Evolutionary conservation across 1,284 basidiomycete genomes (phyloP), one percentile per base, ranked within the genome.

Genomic region (Lentinus polychrous): DNA sequence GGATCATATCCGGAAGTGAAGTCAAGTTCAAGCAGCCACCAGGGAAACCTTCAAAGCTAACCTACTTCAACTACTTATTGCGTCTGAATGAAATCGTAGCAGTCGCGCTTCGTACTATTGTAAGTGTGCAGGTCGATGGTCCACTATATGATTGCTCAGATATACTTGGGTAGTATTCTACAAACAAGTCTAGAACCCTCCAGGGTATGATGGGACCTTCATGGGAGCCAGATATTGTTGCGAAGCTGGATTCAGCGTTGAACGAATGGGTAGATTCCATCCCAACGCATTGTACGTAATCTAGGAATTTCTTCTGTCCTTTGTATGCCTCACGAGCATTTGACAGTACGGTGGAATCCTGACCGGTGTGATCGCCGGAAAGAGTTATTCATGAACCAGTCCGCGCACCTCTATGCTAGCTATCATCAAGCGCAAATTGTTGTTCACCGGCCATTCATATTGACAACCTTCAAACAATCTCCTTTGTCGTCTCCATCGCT

Each of bases 241-340:
- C 78, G 31, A 77, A 80, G 57, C 67, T 81, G 47, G 78, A 80
- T 58, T 79, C 77, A 11, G 74, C 75, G 7, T 65, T 84, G 46
- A 82, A 83, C 60, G 70, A 75, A 20, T 84, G 81, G 81, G 71
- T 80, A 3, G 78, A 83, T 52, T 64, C 69, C 4, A 72, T 83
- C 0, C 80, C 81, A 0, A 72, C 74, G 52, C 75, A 77, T 51
- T 67, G 65, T 76, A 24, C 24, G 59, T 58, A 8, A 33, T 39
- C 33, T n/a, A n/a, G 15, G 20, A 32, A 3, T 46, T 14, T 14
- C 1, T 31, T 35, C 4, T 15, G 15, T 20, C 8, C n/a, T 39
- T 41, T n/a, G 10, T 35, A 3, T 20, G 12, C 33, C 0, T 38
- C 75, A 20, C 3, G 23, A 73, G 49, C 81, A 83, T 52, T 66